These are phyloP conservation scores for Buddleja alternifolia DNA, from an alignment of 257 asterid genomes.

Conservation along the genomic window DNA sequence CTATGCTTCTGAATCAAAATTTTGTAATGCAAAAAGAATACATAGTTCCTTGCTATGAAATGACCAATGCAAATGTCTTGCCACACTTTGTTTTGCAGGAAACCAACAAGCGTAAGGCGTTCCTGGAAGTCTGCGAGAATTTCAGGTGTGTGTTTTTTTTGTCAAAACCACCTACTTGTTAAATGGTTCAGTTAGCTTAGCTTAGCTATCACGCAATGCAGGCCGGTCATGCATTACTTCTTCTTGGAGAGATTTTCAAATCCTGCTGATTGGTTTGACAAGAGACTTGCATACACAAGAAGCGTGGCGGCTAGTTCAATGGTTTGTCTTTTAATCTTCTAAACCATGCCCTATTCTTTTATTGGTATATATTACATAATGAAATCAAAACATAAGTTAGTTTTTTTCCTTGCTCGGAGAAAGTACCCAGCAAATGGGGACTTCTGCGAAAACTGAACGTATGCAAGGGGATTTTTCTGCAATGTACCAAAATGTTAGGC, in stretches of 20 bases:
- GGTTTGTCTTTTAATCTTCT: constrained; percentile 49
- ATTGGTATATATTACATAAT: neutral
- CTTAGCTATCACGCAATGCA: constrained; percentile 44
- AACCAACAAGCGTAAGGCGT: constrained; percentile 82
- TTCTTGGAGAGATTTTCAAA: constrained; percentile 92
- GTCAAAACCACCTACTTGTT: constrained; percentile 17
- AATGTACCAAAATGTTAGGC: too few relatives aligned
- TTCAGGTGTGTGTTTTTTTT: constrained; percentile 62
- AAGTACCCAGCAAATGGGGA: neutral
- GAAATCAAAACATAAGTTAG: constrained; percentile 14
- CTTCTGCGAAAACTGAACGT: too few relatives aligned
- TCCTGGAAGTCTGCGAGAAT: constrained; percentile 77
- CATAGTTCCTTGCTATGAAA: constrained; percentile 13
- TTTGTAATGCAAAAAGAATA: constrained; percentile 19
- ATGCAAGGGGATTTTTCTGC: too few relatives aligned
- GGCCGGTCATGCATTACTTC: constrained; percentile 98
- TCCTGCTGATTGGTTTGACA: constrained; percentile 98
- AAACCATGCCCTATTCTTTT: neutral
- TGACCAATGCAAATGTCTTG: constrained; percentile 14
- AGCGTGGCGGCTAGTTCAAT: constrained; percentile 99
- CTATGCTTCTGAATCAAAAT: constrained; percentile 1
- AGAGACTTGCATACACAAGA: constrained; percentile 94
- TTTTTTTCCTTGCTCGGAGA: constrained; percentile 25
- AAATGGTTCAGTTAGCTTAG: constrained; percentile 27
- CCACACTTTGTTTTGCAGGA: constrained; percentile 51